Conservation (phyloP, 306 rosid genomes). For the Adenanthera pavonina region DNA sequence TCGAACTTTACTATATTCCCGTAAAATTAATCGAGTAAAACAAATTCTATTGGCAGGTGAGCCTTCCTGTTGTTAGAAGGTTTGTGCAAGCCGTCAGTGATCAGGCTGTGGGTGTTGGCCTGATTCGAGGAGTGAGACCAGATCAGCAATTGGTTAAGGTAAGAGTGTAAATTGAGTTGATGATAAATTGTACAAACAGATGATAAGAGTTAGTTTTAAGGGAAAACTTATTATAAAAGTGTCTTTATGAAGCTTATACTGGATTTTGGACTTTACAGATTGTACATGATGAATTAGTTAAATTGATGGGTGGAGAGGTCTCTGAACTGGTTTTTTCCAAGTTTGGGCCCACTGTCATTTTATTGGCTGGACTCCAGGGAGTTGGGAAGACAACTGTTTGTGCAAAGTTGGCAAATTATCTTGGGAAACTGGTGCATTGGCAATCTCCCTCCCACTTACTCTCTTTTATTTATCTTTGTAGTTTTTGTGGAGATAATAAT, state of each 20-base stretch:
- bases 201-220: background rate
- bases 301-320: slow-evolving; percentile 98
- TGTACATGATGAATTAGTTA: slow-evolving; percentile 90
- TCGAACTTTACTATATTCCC: slow-evolving; percentile 22
- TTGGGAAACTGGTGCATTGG: slow-evolving; percentile 81
- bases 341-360: slow-evolving; percentile 82
- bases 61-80: slow-evolving; percentile 98
- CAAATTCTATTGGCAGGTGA: slow-evolving; percentile 67
- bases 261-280: slow-evolving; percentile 68
- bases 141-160: slow-evolving; percentile 99
- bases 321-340: slow-evolving; percentile 81
- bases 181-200: background rate
- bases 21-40: slow-evolving; percentile 8
- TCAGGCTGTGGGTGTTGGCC: slow-evolving; percentile 91
- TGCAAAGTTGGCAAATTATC: slow-evolving; percentile 89
- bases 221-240: slow-evolving; percentile 1
- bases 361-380: slow-evolving; percentile 98
- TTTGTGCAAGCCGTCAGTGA: slow-evolving; percentile 92
- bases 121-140: slow-evolving; percentile 86
- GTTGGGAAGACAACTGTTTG: slow-evolving; percentile 99
- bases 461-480: background rate
- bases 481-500: background rate
- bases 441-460: slow-evolving; percentile 29
- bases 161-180: background rate
- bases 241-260: slow-evolving; percentile 12